Evolutionary conservation across 768 basidiomycete genomes (phyloP), one percentile per base, ranked within the genome.

Genomic region (Rhizopogon sp.): DNA sequence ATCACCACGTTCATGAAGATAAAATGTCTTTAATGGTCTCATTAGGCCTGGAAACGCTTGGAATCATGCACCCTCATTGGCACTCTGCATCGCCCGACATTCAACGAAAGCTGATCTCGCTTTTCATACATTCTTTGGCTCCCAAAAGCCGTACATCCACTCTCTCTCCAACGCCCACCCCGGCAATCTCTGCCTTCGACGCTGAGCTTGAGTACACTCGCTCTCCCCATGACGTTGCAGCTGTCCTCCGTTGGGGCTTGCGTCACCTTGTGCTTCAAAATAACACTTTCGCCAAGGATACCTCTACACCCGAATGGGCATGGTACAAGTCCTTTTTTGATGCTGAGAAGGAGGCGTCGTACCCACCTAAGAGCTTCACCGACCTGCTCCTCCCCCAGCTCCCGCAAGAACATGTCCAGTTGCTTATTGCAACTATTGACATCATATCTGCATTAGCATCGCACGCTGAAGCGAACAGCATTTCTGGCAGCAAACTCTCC

Each of bases 11-110:
- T 42, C 46, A 22, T 63, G 49, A 53, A 54, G 25, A 35, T 28
- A 17, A 50, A 20, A 25, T 4, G 3, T 43, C 17, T 62, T 57
- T 54, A 57, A 11, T 37, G 8, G 3, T 0, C 44, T 52, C 45
- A 45, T 56, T 56, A 91, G 89, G 89, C n/a, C 75, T 90, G 50
- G 88, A 90, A 66, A 84, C 85, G 3, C 83, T 88, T 44, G 90
- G 90, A 17, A 76, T 92, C 44, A 92, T 92, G 87, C 87, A 87
- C 62, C 88, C 90, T 5, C 86, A 91, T 66, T 92, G 87, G 89
- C 77, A 87, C 66, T 85, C 88, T 40, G 77, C 89, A 8, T 89
- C 87, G 6, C 81, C 81, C 7, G 79, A 82, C 9, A 70, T 79
- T n/a, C 90, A 92, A 67, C 82, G 73, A 60, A 75, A 68, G 58